A percentile compares a stretch with the other conserved stretches of the same genome.
These are phyloP conservation scores for Quercus ilex DNA, from an alignment of 306 rosid genomes.

Conservation along the genomic window DNA sequence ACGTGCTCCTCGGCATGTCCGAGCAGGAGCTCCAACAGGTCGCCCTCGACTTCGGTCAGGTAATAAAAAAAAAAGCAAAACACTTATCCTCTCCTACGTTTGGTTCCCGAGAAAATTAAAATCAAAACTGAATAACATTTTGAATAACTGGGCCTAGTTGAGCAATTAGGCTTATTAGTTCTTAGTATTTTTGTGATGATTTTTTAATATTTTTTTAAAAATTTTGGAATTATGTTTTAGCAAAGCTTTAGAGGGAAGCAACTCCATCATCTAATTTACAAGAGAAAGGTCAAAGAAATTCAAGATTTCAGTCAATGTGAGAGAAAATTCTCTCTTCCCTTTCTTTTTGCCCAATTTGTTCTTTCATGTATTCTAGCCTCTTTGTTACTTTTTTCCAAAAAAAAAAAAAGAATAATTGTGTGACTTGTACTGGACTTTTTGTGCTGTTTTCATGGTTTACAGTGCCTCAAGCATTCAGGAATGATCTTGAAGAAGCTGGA, in stretches of 20 bases:
- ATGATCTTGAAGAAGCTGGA: slow-evolving; percentile 81
- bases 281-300: slow-evolving; percentile 76
- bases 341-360: not conserved
- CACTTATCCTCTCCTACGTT: not conserved
- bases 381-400: not conserved
- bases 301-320: slow-evolving; percentile 67
- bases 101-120: not conserved
- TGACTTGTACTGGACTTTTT: not conserved
- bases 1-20: slow-evolving; percentile 83
- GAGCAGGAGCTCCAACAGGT: slow-evolving; percentile 76
- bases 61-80: slow-evolving; percentile 7
- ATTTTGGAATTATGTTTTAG: slow-evolving; percentile 32
- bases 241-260: slow-evolving; percentile 88
- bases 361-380: not conserved
- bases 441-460: slow-evolving; percentile 1
- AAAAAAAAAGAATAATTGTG: not conserved
- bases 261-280: slow-evolving; percentile 79
- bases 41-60: slow-evolving; percentile 72
- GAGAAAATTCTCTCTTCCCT: slow-evolving; percentile 10
- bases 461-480: slow-evolving; percentile 91
- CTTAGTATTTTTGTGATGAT: not conserved
- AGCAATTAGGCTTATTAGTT: too few species aligned
- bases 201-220: not conserved
- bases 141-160: too few species aligned
- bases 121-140: not conserved